phyloP scores from a whole-genome alignment of 2,329 filamentous ascomycete species.

The Arthrocladium fulminans region DNA sequence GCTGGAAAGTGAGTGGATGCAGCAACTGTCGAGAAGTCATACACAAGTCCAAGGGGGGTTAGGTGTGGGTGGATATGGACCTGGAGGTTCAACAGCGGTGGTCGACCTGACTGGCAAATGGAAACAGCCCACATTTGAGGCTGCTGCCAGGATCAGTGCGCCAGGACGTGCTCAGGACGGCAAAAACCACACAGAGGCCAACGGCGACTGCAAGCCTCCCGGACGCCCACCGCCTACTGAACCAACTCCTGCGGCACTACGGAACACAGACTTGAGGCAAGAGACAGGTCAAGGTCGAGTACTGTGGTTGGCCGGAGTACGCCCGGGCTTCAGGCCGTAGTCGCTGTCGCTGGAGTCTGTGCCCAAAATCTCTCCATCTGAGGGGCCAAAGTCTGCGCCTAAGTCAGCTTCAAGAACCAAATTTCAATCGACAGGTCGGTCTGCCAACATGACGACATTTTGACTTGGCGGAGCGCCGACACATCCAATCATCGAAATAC shows the following conservation, averaged over 20 bases:
- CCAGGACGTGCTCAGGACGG: neutral
- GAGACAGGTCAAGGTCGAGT: neutral
- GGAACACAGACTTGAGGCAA: neutral
- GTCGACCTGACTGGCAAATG: neutral
- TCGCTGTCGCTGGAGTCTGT: neutral
- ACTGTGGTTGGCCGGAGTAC: neutral
- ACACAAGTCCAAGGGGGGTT: neutral
- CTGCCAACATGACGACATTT: neutral
- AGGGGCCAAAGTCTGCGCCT: neutral
- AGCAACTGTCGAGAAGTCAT: neutral
- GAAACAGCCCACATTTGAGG: neutral
- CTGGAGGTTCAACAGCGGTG: neutral
- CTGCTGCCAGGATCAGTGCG: neutral
- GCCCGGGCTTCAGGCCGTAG: neutral
- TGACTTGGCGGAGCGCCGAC: neutral
- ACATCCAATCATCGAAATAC: neutral
- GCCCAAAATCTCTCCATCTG: constrained; percentile 2
- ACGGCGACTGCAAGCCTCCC: neutral
- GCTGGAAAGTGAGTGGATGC: neutral
- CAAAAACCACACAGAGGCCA: neutral
- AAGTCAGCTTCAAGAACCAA: neutral
- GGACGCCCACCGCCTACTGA: neutral
- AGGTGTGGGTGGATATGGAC: neutral
- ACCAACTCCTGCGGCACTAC: constrained; percentile 1
- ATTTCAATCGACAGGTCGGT: constrained; percentile 1